Conservation (phyloP, 768 basidiomycete genomes). For the Agaricus sinodeliciosus region DNA sequence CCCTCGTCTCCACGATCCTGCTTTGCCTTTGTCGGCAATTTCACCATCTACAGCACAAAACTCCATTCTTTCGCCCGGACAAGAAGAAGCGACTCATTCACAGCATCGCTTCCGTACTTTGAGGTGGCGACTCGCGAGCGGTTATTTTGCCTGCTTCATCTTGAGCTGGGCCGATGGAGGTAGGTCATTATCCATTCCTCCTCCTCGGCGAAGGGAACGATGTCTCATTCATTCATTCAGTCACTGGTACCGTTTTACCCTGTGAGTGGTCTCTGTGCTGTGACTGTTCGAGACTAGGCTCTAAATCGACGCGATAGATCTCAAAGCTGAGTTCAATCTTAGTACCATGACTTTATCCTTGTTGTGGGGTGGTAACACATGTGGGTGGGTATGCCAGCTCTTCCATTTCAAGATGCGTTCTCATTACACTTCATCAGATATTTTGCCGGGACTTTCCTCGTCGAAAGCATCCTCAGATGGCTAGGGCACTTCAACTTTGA, state of each 20-base stretch:
- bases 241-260: slow-evolving; percentile 51
- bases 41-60: neutral
- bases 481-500: slow-evolving; percentile 31
- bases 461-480: slow-evolving; percentile 36
- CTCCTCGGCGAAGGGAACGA: neutral
- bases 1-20: neutral
- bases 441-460: slow-evolving; percentile 36
- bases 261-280: slow-evolving; percentile 25
- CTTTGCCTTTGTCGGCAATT: slow-evolving; percentile 9
- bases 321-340: slow-evolving; percentile 41
- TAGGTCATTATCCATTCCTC: slow-evolving; percentile 11
- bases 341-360: slow-evolving; percentile 45
- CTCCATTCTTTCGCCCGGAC: neutral
- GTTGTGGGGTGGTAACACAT: slow-evolving; percentile 42
- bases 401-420: too few species aligned
- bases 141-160: slow-evolving; percentile 38
- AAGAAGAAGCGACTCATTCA: neutral
- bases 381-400: slow-evolving; percentile 32
- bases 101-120: slow-evolving; percentile 19
- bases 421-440: slow-evolving; percentile 27
- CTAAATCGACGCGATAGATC: slow-evolving; percentile 27
- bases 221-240: slow-evolving; percentile 21
- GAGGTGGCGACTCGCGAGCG: slow-evolving; percentile 35
- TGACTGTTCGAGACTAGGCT: neutral
- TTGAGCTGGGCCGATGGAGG: slow-evolving; percentile 51